Percentiles rank a stretch among this genome's conserved stretches.
Evolutionary conservation across 768 basidiomycete species (phyloP).

Genomic region (Gloeophyllum trabeum): DNA sequence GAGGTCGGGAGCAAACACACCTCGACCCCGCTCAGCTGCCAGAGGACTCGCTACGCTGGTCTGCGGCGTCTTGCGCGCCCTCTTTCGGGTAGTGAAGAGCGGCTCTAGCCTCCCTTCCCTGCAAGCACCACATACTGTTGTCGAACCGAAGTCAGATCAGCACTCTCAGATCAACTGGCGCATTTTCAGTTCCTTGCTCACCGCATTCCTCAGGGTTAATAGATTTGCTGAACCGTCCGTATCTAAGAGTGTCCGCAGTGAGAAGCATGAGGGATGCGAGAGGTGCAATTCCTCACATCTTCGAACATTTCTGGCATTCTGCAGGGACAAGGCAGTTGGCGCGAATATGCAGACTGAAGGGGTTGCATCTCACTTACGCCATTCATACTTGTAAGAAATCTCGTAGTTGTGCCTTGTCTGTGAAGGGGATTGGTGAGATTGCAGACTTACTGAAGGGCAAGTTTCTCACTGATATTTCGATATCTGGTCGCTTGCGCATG

Average conservation of each 20-base stretch:
- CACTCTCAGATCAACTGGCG: neutral
- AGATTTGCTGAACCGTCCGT: constrained; percentile 66
- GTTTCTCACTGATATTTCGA: constrained; percentile 53
- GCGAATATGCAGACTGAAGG: constrained; percentile 1
- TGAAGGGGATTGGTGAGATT: neutral
- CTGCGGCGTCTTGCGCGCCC: constrained; percentile 21
- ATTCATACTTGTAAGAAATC: constrained; percentile 60
- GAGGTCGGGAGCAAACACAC: constrained; percentile 16
- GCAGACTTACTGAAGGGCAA: constrained; percentile 1
- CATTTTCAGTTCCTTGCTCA: no score
- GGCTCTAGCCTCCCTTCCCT: constrained; percentile 47
- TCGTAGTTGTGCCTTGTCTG: constrained; percentile 70
- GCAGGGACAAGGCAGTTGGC: constrained; percentile 5
- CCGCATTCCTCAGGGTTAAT: constrained; percentile 55
- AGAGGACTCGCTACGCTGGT: constrained; percentile 28
- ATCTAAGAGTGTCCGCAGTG: no score
- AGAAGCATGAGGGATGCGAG: no score
- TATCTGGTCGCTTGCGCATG: constrained; percentile 56
- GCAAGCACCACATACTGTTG: constrained; percentile 56
- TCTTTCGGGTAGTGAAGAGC: constrained; percentile 38
- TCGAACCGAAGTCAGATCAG: neutral
- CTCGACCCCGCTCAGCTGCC: constrained; percentile 33
- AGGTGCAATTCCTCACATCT: constrained; percentile 34
- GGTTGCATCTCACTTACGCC: constrained; percentile 57
- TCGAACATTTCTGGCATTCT: constrained; percentile 57